Evolutionary conservation across 2,329 filamentous ascomycete genomes (phyloP).

Genomic region (Colletotrichum graminicola): DNA sequence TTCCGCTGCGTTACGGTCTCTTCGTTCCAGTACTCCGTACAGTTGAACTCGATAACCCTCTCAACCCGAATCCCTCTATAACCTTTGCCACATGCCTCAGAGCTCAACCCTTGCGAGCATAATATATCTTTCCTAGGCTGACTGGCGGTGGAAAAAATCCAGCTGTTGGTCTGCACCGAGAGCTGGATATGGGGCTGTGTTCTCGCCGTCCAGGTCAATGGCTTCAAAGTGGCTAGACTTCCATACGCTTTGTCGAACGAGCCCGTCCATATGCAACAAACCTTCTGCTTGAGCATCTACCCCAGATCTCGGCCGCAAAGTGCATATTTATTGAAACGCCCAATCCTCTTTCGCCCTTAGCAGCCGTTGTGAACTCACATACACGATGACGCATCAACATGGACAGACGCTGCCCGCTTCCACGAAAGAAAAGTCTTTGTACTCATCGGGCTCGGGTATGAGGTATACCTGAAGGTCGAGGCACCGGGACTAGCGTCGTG

Average conservation of each 20-base stretch:
- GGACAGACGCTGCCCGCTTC: background rate
- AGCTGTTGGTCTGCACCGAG: too few relatives aligned
- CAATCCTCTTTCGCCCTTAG: background rate
- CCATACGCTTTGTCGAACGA: slow-evolving; percentile 4
- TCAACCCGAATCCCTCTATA: background rate
- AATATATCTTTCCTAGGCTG: background rate
- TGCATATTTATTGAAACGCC: slow-evolving; percentile 1
- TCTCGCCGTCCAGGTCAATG: background rate
- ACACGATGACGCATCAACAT: background rate
- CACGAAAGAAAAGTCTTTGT: background rate
- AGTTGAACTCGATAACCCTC: background rate
- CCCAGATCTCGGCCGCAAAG: background rate
- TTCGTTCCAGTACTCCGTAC: background rate
- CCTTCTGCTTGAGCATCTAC: background rate
- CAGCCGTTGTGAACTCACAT: background rate
- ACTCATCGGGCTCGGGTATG: background rate
- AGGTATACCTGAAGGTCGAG: background rate
- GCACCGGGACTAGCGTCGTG: background rate
- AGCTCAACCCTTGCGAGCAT: background rate
- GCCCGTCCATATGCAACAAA: slow-evolving; percentile 1
- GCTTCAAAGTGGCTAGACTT: background rate
- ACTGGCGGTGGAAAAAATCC: background rate
- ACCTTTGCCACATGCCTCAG: background rate
- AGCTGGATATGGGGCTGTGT: background rate
- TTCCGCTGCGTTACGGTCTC: background rate